Evolutionary conservation across 1,284 basidiomycete species (phyloP), one percentile per base, ranked within the genome.

Genomic region (Coniferiporia weirii): DNA sequence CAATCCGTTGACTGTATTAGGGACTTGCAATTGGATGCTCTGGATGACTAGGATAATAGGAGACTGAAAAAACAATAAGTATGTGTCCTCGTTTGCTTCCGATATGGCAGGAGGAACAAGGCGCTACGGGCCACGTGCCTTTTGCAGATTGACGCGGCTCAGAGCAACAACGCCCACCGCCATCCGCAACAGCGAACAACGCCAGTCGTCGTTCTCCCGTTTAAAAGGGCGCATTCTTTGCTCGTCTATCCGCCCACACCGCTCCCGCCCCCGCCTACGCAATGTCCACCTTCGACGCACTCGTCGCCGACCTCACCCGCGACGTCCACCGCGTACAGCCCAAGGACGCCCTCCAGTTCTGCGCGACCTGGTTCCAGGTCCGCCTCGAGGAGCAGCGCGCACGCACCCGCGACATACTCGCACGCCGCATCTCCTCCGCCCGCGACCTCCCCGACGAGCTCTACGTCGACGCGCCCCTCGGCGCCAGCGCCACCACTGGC

Each of bases 311-410:
- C 68, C 81, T 98, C 63, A 90, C 91, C 65, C 85, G 91, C 68
- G 95, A 97, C 72, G 84, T 84, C 52, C 79, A 90, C 44, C 85
- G 91, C 64, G 89, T 87, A 15, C 89, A 93, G 68, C 95, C 95
- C 17, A 83, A 83, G 66, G 95, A 98, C 70, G 83, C 89, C 3
- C 84, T 97, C 54, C 95, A 98, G 73, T 98, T 93, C 76, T 96
- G 93, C 69, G 88, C 95, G 54, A 94, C 88, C 70, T 98, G 95
- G 95, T 98, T 98, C 76, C 91, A 95, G 69, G 78, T 80, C 61
- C 83, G 91, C 61, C 77, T 95, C 60, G 89, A 94, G 70, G 85
- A 95, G 69, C 89, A 95, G 69, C 80, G 89, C 61, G 78, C 82
- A 52, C 80, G 86, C 64, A 82, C 83, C 53, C 82, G 88, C 62